Conservation (phyloP, 768 basidiomycete species). For the Lentinula guzmanii region DNA sequence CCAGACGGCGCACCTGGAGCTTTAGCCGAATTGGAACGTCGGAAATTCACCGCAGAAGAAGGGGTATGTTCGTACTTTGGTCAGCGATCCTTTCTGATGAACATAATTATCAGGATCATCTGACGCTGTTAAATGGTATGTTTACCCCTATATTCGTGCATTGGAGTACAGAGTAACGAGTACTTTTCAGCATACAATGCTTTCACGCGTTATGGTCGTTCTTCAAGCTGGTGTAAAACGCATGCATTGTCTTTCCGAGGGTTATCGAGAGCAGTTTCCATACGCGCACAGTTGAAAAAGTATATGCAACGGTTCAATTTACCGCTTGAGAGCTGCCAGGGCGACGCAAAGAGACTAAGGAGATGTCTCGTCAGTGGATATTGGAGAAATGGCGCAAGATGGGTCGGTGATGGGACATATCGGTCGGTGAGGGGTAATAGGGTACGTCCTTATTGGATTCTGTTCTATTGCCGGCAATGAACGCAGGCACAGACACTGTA, state of each 20-base stretch:
- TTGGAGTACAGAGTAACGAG: background rate
- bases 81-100: slow-evolving; percentile 3
- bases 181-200: slow-evolving; percentile 76
- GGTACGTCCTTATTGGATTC: slow-evolving; percentile 33
- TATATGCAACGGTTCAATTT: slow-evolving; percentile 90
- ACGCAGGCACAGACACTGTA: slow-evolving; percentile 56
- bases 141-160: background rate
- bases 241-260: slow-evolving; percentile 93
- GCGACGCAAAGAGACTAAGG: slow-evolving; percentile 78
- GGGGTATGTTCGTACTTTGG: slow-evolving; percentile 45
- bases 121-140: slow-evolving; percentile 88
- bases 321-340: slow-evolving; percentile 81
- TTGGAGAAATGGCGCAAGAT: slow-evolving; percentile 89
- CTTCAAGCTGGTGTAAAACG: slow-evolving; percentile 88
- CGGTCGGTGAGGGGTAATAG: slow-evolving; percentile 80
- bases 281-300: slow-evolving; percentile 91
- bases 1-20: slow-evolving; percentile 83
- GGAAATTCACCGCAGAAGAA: slow-evolving; percentile 98
- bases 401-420: slow-evolving; percentile 92
- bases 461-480: background rate
- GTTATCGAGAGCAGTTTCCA: slow-evolving; percentile 89
- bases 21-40: slow-evolving; percentile 82
- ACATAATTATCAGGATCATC: slow-evolving; percentile 69
- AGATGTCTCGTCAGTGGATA: slow-evolving; percentile 89
- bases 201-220: slow-evolving; percentile 75